These are phyloP conservation scores for Cyberlindnera japonica DNA, from an alignment of 805 yeast species.

Conservation along the genomic window DNA sequence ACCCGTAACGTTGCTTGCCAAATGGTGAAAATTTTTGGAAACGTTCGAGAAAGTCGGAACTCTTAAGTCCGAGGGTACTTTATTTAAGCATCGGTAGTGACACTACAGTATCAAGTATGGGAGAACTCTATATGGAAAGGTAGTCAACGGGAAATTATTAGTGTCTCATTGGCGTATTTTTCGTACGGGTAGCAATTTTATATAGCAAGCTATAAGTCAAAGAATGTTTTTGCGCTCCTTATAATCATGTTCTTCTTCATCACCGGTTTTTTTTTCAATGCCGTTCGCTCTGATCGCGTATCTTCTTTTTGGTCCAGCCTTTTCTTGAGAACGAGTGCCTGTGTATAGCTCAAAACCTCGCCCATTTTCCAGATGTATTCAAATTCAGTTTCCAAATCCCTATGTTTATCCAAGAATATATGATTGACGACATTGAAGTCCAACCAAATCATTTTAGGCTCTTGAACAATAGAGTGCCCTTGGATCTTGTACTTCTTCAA, in stretches of 20 bases:
- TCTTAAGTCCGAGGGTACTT: too few species aligned
- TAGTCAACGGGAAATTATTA: too few species aligned
- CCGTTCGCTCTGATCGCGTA: neutral
- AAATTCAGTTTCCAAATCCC: conserved; percentile 5
- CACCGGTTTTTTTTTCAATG: conserved; percentile 4
- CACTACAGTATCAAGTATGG: too few species aligned
- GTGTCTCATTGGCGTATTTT: too few species aligned
- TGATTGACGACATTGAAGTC: conserved; percentile 22
- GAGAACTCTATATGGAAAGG: too few species aligned
- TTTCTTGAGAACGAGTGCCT: conserved; percentile 18
- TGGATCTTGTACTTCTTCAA: conserved; percentile 10
- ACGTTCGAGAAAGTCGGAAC: neutral
- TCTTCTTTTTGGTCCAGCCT: neutral
- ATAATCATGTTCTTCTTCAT: conserved; percentile 9
- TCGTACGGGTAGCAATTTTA: too few species aligned
- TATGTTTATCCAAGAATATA: conserved; percentile 3
- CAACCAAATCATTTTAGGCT: conserved; percentile 6
- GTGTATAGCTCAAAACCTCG: conserved; percentile 12
- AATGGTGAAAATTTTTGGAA: neutral
- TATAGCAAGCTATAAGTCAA: conserved; percentile 15
- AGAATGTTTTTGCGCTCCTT: conserved; percentile 19
- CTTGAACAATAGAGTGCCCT: conserved; percentile 6
- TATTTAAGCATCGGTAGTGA: too few species aligned
- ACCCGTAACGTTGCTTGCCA: neutral
- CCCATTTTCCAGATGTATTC: conserved; percentile 21